Evolutionary conservation across 2,329 filamentous ascomycete species (phyloP), one percentile per base, ranked within the genome.

Genomic region (Chaetomiaceae sp.): DNA sequence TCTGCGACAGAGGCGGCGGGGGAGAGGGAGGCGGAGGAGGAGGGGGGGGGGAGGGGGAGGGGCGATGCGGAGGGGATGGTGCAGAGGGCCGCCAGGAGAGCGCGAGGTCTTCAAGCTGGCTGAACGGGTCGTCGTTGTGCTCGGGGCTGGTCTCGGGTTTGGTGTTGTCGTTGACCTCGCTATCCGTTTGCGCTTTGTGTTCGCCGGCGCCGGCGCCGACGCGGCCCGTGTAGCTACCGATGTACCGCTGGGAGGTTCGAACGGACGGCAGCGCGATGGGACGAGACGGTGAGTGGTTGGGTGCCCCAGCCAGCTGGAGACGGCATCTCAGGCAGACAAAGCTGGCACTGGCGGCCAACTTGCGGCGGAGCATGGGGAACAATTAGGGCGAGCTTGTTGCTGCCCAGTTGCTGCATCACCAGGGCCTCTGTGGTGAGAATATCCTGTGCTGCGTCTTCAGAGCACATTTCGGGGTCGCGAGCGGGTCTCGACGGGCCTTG

Each of bases 251-350:
- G 32, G 33, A 7, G 5, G n/a, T 37, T 25, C n/a, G 27, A 29
- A 18, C 7, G 1, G 42, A 13, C 32, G 45, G 21, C 10, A 41
- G 18, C 16, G 44, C 33, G 25, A 41, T 1, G 11, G 51, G 9
- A 10, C 43, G 32, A 21, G 45, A 30, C 20, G 42, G 36, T 9
- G n/a, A 30, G 10, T 42, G 46, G 16, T 30, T 45, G 8, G 38
- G 18, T 51, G 60, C 60, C 25, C 59, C 57, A 40, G 67, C 64
- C 50, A 70, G 64, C 57, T 64, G 67, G 33, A 72, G 61, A 42
- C 62, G 70, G 58, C 71, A 73, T 64, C 67, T 61, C 46, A 73
- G 60, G 64, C 71, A 73, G 57, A 73, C 65, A 54, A 68, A 66
- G 61, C 68, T 62, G 56, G 65, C 56, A 59, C 67, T 62, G 54